Percentiles rank a stretch among this genome's conserved stretches.
Evolutionary conservation across 2,329 filamentous ascomycete species (phyloP).

Genomic region (Cladosporium sp.): DNA sequence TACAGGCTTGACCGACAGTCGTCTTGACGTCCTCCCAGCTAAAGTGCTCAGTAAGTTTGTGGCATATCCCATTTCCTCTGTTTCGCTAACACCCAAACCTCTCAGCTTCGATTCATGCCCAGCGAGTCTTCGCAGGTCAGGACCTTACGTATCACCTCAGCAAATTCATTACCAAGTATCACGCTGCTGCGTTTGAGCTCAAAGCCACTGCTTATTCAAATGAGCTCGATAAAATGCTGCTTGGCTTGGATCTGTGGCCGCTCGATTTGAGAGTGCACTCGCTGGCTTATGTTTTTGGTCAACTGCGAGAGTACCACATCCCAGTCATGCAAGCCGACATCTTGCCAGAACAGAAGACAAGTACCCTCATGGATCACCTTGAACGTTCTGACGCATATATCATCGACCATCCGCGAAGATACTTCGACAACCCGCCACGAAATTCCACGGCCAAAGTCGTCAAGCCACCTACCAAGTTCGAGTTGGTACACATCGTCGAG

Average conservation of each 20-base stretch:
- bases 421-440: too few species aligned
- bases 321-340: slow-evolving; percentile 9
- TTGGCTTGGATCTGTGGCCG: neutral
- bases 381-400: too few species aligned
- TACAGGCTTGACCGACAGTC: too few species aligned
- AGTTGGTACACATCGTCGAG: neutral
- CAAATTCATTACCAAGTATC: neutral
- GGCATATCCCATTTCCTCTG: neutral
- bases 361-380: too few species aligned
- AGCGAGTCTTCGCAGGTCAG: neutral
- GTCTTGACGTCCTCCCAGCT: slow-evolving; percentile 15
- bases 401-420: too few species aligned
- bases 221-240: neutral
- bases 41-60: neutral
- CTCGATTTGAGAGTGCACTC: neutral
- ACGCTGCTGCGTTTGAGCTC: neutral
- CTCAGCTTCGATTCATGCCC: neutral
- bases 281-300: neutral
- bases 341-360: neutral
- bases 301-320: neutral
- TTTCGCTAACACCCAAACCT: neutral
- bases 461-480: neutral
- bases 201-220: neutral
- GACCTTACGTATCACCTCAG: neutral
- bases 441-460: neutral